Percentiles rank a stretch among this genome's conserved stretches.
Conservation (phyloP, 441 rosid species). For the Arabidopsis lyrata region DNA sequence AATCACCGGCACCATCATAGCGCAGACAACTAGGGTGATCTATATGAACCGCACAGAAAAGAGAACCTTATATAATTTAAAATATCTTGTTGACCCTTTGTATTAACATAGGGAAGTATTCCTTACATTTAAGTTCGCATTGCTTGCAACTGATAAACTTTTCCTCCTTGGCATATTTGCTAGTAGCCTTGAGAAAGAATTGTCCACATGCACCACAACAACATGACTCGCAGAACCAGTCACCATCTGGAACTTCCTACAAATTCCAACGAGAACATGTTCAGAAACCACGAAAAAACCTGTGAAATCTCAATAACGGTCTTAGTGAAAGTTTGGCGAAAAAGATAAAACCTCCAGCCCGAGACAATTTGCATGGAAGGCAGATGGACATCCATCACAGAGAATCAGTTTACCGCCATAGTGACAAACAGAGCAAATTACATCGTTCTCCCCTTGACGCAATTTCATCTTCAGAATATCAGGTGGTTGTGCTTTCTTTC, state of each 20-base stretch:
- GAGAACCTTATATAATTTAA: neutral
- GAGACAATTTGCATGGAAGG: conserved; percentile 63
- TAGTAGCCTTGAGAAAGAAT: conserved; percentile 43
- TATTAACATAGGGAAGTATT: conserved; percentile 24
- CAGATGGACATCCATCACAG: conserved; percentile 68
- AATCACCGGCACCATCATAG: conserved; percentile 39
- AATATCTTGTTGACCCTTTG: neutral
- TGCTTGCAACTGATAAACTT: conserved; percentile 59
- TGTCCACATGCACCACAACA: conserved; percentile 60
- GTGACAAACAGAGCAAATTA: conserved; percentile 61
- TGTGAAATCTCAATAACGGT: conserved; percentile 7
- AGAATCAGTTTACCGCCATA: conserved; percentile 65
- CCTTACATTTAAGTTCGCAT: conserved; percentile 72
- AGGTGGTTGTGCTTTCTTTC: conserved; percentile 38
- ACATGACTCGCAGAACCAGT: conserved; percentile 73
- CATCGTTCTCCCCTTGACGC: conserved; percentile 50
- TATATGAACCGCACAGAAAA: conserved; percentile 38
- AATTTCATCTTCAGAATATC: conserved; percentile 38
- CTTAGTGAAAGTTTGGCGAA: conserved; percentile 14
- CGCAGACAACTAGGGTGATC: conserved; percentile 66
- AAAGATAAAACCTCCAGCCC: conserved; percentile 54
- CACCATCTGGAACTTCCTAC: conserved; percentile 68
- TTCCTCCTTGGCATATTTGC: conserved; percentile 42
- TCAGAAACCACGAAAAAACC: conserved; percentile 29
- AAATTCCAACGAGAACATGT: conserved; percentile 26